A percentile compares a stretch with the other conserved stretches of the same genome.
Evolutionary conservation across 1,284 basidiomycete species (phyloP).

Genomic region (Pyrrhoderma noxium): DNA sequence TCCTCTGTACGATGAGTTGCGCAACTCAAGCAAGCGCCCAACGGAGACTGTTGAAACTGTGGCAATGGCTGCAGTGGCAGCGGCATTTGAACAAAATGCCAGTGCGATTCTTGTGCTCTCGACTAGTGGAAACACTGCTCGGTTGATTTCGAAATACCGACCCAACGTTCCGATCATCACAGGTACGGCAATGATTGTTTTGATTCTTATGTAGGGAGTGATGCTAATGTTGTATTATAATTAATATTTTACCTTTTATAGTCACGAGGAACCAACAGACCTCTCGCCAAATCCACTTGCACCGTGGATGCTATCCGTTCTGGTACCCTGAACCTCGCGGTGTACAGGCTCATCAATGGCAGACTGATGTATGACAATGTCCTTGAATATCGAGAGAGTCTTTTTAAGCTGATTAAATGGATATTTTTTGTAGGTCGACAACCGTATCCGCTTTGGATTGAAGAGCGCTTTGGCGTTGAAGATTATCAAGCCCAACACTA

Average conservation of each 20-base stretch:
- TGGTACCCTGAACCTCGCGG: slow-evolving; percentile 93
- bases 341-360: slow-evolving; percentile 87
- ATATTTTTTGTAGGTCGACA: slow-evolving; percentile 60
- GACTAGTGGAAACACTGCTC: slow-evolving; percentile 94
- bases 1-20: slow-evolving; percentile 86
- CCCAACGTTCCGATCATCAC: slow-evolving; percentile 93
- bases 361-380: slow-evolving; percentile 74
- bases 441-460: slow-evolving; percentile 87
- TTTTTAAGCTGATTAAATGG: too few species aligned
- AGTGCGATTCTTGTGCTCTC: slow-evolving; percentile 95
- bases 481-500: slow-evolving; percentile 85
- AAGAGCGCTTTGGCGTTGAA: slow-evolving; percentile 81
- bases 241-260: slow-evolving; percentile 25
- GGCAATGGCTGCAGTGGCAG: slow-evolving; percentile 89
- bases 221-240: background rate
- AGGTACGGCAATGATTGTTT: slow-evolving; percentile 41
- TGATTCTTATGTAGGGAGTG: background rate
- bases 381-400: too few species aligned
- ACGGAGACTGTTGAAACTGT: slow-evolving; percentile 92
- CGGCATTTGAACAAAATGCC: slow-evolving; percentile 90
- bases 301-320: slow-evolving; percentile 97
- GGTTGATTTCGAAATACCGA: slow-evolving; percentile 95
- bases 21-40: slow-evolving; percentile 70
- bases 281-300: slow-evolving; percentile 92
- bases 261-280: slow-evolving; percentile 97